Base-by-base conservation (phyloP, 768 basidiomycete genomes). In the Mycena epipterygia region DNA sequence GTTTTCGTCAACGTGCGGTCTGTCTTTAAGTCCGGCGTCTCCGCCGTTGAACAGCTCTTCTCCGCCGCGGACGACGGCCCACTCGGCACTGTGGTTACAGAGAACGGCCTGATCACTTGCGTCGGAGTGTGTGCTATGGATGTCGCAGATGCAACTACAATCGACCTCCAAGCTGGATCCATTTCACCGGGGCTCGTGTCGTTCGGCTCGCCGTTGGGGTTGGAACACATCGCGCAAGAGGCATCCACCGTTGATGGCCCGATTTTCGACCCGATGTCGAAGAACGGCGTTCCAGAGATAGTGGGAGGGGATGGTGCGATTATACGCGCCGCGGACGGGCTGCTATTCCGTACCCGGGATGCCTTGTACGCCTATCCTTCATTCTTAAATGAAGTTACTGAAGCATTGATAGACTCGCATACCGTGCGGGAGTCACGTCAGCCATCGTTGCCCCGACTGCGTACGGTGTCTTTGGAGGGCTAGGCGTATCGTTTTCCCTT, bases 121-220 rank as follows among this genome's bases (percentile, higher is more conserved):
- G 76, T 80, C 41, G 89, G 89, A 53, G 41, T 58, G 70, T 68
- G 73, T 72, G 8, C 57, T 73, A 14, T 53, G 74, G 30, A 55
- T 27, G 8, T 57, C 68, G n/a, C 58, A 3, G 75, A 77, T 39
- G 78, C 81, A 2, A 79, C 74, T 3, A 63, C 85, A 30, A 79
- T 96, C 41, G 89, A 96, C 78, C 85, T 97, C 17, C 82, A 90
- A 67, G 93, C 92, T 1, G 95, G 95, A 5, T 85, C 86, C 0
- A 87, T 92, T 55, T 82, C 85, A 6, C 84, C 95, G 2, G 92
- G 90, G 1, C 79, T 95, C 56, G 87, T 91, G 16, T 88, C 91
- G 2, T 94, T 89, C 70, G 95, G 95, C 0, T 86, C 91, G 29
- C 84, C 87, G 17, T 79, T 97, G 9, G 95, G 95, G 0, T 76